phyloP scores from a whole-genome alignment of 306 rosid species.

The Cicer judaicum region DNA sequence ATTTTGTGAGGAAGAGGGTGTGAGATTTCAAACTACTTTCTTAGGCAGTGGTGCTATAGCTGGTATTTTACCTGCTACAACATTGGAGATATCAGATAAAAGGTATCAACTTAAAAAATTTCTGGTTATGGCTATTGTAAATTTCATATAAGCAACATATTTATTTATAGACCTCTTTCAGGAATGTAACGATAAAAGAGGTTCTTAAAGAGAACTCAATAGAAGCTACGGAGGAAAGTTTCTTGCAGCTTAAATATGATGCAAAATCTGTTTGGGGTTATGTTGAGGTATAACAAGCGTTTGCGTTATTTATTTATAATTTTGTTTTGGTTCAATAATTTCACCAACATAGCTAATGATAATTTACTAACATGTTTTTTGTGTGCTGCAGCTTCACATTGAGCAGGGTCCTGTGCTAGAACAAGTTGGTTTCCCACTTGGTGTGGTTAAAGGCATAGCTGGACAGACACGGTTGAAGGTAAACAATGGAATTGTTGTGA shows the following conservation, averaged over 20 bases:
- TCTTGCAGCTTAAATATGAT: constrained; percentile 82
- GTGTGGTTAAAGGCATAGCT: constrained; percentile 92
- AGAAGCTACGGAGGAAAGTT: constrained; percentile 63
- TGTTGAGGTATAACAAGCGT: constrained; percentile 66
- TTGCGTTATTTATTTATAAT: constrained; percentile 20
- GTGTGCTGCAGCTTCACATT: constrained; percentile 75
- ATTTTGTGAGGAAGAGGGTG: constrained; percentile 97
- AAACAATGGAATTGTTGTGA: constrained; percentile 13
- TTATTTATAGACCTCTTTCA: constrained; percentile 47
- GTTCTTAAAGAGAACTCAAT: constrained; percentile 68
- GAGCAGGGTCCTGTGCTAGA: constrained; percentile 97
- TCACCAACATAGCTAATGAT: constrained; percentile 16
- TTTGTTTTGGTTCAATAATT: background rate
- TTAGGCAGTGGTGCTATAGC: constrained; percentile 93
- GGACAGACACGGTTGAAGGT: constrained; percentile 94
- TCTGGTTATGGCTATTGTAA: constrained; percentile 10
- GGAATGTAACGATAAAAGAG: constrained; percentile 67
- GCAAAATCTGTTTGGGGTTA: constrained; percentile 87
- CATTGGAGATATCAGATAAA: constrained; percentile 74
- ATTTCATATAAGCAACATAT: constrained; percentile 26
- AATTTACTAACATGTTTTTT: constrained; percentile 7
- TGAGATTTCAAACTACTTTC: constrained; percentile 92
- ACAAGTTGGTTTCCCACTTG: constrained; percentile 82
- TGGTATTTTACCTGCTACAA: constrained; percentile 72
- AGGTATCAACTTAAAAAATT: constrained; percentile 59